Conservation (phyloP, 331 rosid genomes). For the Rhamnella rubrinervis region DNA sequence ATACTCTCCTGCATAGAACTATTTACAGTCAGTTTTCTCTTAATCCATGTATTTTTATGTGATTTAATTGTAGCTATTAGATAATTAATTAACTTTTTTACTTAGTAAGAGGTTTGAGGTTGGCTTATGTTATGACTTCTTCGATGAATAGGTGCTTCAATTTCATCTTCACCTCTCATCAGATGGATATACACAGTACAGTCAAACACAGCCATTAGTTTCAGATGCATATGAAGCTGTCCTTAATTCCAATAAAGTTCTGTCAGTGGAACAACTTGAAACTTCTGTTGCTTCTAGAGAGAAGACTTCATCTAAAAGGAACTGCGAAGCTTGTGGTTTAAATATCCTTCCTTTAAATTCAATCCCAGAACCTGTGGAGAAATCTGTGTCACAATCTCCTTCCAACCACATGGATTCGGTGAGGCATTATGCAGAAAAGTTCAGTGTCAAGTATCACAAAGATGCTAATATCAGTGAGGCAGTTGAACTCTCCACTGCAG, state of each 20-base stretch:
- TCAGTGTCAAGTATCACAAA: slow-evolving; percentile 29
- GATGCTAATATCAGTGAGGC: slow-evolving; percentile 51
- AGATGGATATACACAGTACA: slow-evolving; percentile 42
- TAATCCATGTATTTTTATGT: background rate
- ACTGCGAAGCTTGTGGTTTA: slow-evolving; percentile 25
- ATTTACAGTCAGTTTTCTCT: background rate
- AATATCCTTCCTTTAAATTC: slow-evolving; percentile 24
- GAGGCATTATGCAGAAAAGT: slow-evolving; percentile 34
- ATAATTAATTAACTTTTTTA: slow-evolving; percentile 1
- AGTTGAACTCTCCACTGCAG: slow-evolving; percentile 72
- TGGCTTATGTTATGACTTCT: background rate
- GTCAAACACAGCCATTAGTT: slow-evolving; percentile 39
- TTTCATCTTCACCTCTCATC: slow-evolving; percentile 67
- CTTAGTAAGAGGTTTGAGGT: too few relatives aligned
- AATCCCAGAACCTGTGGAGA: slow-evolving; percentile 29
- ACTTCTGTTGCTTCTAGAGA: slow-evolving; percentile 32
- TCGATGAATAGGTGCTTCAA: slow-evolving; percentile 53
- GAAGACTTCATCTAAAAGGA: slow-evolving; percentile 24
- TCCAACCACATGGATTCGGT: slow-evolving; percentile 31
- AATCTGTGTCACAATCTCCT: slow-evolving; percentile 28
- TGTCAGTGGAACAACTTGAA: slow-evolving; percentile 36
- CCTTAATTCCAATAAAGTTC: slow-evolving; percentile 29
- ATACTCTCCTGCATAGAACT: background rate
- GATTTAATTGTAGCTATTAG: background rate
- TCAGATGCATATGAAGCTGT: slow-evolving; percentile 38